These are phyloP conservation scores for Mucor lusitanicus DNA, from an alignment of 371 early-diverging fungal genomes.

Conservation along the genomic window DNA sequence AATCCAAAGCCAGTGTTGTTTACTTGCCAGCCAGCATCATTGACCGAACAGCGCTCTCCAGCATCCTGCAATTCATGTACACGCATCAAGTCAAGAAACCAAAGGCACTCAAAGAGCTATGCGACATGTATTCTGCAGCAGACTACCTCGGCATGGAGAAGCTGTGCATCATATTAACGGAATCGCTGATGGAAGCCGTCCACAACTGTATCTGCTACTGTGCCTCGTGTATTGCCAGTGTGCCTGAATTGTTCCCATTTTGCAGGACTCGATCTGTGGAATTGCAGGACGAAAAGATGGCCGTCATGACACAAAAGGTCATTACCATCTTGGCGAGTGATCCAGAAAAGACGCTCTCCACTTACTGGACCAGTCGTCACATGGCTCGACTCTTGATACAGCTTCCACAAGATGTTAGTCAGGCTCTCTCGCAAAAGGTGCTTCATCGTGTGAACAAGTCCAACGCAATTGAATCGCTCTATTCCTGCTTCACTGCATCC, in stretches of 20 bases:
- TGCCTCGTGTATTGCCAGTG: conserved; percentile 11
- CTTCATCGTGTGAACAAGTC: conserved; percentile 33
- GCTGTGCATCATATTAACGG: conserved; percentile 17
- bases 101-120: conserved; percentile 11
- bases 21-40: conserved; percentile 33
- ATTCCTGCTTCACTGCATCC: conserved; percentile 30
- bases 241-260: conserved; percentile 25
- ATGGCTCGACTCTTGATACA: conserved; percentile 26
- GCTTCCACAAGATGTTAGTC: conserved; percentile 27
- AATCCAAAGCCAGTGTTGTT: conserved; percentile 31
- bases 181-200: conserved; percentile 11
- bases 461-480: conserved; percentile 36
- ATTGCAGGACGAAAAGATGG: conserved; percentile 25
- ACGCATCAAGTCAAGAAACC: conserved; percentile 19
- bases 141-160: conserved; percentile 40
- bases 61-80: conserved; percentile 38
- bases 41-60: conserved; percentile 15
- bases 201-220: conserved; percentile 34
- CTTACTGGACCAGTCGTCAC: conserved; percentile 31
- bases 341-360: conserved; percentile 27
- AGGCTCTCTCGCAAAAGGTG: conserved; percentile 24
- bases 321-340: conserved; percentile 27
- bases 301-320: conserved; percentile 19
- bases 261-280: conserved; percentile 17
- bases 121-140: conserved; percentile 31